A percentile compares a stretch with the other conserved stretches of the same genome.
Conservation (phyloP, 2,329 filamentous ascomycete genomes). For the Colletotrichum spinosum region DNA sequence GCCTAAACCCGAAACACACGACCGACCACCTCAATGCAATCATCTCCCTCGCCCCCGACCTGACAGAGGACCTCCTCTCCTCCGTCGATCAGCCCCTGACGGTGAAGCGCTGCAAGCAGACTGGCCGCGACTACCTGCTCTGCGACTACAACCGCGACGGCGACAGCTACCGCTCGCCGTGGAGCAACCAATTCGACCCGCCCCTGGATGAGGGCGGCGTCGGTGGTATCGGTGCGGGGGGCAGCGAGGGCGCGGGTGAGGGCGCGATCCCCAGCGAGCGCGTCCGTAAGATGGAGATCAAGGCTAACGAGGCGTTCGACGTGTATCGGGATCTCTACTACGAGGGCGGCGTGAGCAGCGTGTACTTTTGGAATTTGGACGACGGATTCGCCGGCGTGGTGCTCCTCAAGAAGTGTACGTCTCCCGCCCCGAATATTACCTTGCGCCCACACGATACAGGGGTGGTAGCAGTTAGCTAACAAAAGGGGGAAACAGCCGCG, state of each 20-base stretch:
- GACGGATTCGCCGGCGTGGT: slow-evolving; percentile 98
- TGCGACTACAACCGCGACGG: slow-evolving; percentile 99
- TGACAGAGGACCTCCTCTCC: slow-evolving; percentile 97
- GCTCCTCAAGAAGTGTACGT: slow-evolving; percentile 89
- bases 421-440: background rate
- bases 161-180: slow-evolving; percentile 97
- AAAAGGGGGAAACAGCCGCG: slow-evolving; percentile 62
- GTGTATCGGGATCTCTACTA: slow-evolving; percentile 97
- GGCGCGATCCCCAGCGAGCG: slow-evolving; percentile 90
- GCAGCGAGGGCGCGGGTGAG: slow-evolving; percentile 73
- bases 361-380: slow-evolving; percentile 98
- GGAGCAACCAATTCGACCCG: slow-evolving; percentile 98
- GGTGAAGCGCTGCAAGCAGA: slow-evolving; percentile 85
- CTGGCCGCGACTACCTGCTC: slow-evolving; percentile 93
- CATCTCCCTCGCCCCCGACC: slow-evolving; percentile 87
- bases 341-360: slow-evolving; percentile 93
- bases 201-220: slow-evolving; percentile 76
- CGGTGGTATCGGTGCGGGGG: slow-evolving; percentile 61
- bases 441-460: background rate
- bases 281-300: slow-evolving; percentile 92
- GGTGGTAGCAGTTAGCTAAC: slow-evolving; percentile 1
- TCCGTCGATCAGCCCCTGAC: slow-evolving; percentile 96
- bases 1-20: slow-evolving; percentile 94
- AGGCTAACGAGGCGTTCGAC: slow-evolving; percentile 96
- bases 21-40: slow-evolving; percentile 88